Conservation (phyloP, 2,329 filamentous ascomycete genomes). For the Alternaria alternata region DNA sequence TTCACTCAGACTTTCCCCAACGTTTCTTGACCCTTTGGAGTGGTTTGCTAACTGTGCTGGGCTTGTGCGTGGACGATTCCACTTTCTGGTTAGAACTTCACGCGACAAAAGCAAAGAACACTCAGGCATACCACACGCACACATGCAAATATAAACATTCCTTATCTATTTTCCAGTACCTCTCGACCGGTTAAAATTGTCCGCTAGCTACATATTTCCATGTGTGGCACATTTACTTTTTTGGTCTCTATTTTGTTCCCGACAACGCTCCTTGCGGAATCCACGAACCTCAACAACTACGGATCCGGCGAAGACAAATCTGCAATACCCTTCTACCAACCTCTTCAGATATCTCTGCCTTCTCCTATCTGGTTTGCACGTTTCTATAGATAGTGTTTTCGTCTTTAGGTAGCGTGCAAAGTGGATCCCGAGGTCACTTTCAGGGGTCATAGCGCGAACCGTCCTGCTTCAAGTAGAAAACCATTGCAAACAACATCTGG, state of each 20-base stretch:
- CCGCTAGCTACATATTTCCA: neutral
- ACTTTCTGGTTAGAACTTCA: too few species aligned
- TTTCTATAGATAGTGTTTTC: neutral
- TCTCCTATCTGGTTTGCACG: constrained; percentile 4
- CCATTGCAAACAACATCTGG: neutral
- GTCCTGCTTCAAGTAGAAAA: constrained; percentile 2
- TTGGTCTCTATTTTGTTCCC: neutral
- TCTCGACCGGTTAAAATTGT: neutral
- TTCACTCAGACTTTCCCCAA: neutral
- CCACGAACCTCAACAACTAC: neutral
- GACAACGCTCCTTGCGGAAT: neutral
- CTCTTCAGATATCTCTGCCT: neutral
- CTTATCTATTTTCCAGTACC: neutral
- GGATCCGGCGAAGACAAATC: neutral
- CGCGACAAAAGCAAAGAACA: neutral
- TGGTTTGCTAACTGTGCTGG: neutral
- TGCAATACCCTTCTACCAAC: neutral
- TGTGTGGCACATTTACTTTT: too few species aligned
- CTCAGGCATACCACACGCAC: neutral
- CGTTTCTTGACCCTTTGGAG: rapidly evolving
- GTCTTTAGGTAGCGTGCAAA: neutral
- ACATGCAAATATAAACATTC: neutral
- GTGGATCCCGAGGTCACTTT: neutral
- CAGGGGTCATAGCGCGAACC: constrained; percentile 1
- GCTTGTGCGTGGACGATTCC: too few species aligned